Evolutionary conservation across 495 filamentous ascomycete species (phyloP).

Genomic region (Bryoglossum gracile): DNA sequence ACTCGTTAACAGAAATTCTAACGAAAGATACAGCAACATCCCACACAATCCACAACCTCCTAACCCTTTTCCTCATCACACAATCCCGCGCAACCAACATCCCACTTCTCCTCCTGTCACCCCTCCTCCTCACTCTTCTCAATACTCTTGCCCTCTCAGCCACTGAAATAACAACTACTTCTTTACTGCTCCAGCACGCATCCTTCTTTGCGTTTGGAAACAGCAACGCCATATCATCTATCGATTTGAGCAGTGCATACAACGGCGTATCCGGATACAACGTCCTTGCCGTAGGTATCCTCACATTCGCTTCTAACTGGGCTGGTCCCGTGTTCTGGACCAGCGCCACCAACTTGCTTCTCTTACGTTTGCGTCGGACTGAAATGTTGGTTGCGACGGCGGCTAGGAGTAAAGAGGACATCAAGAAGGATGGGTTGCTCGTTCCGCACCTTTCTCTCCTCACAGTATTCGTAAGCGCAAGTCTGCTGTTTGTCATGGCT

Average conservation of each 20-base stretch:
- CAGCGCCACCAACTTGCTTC: constrained; percentile 20
- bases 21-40: constrained; percentile 27
- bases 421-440: constrained; percentile 21
- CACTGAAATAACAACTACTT: constrained; percentile 54
- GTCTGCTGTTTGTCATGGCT: constrained; percentile 68
- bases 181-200: constrained; percentile 60
- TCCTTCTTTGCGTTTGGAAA: constrained; percentile 90
- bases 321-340: constrained; percentile 85
- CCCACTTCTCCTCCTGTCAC: constrained; percentile 73
- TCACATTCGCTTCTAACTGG: constrained; percentile 90
- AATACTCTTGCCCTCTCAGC: constrained; percentile 36
- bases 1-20: too few relatives aligned
- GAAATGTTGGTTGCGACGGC: too few relatives aligned
- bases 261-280: constrained; percentile 72
- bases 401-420: neutral
- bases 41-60: constrained; percentile 53
- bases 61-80: constrained; percentile 75
- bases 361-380: constrained; percentile 7
- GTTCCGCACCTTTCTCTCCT: constrained; percentile 47
- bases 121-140: constrained; percentile 48
- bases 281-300: constrained; percentile 57
- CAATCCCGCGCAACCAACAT: constrained; percentile 78
- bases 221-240: constrained; percentile 84
- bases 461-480: constrained; percentile 57
- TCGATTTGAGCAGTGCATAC: constrained; percentile 77